Conservation (phyloP, 495 filamentous ascomycete genomes). For the Xylaria venustula region DNA sequence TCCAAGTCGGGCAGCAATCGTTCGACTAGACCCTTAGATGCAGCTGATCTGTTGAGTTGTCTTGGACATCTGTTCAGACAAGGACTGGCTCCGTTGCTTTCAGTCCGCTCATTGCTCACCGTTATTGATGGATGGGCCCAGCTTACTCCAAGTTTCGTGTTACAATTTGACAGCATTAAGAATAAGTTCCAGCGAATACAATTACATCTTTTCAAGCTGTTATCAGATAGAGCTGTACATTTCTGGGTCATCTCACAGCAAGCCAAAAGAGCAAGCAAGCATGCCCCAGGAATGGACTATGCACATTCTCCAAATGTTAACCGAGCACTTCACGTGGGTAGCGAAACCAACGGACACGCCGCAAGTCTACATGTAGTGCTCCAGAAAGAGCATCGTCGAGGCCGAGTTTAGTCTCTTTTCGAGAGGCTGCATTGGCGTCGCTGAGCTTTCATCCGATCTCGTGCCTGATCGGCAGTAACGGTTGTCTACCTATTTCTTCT, state of each 20-base stretch:
- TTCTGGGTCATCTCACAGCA: slow-evolving; percentile 1
- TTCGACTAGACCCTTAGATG: background rate
- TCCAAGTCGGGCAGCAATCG: background rate
- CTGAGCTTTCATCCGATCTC: background rate
- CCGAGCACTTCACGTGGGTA: slow-evolving; percentile 3
- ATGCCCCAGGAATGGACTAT: background rate
- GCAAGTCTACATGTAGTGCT: background rate
- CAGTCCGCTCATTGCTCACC: background rate
- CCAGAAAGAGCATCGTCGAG: background rate
- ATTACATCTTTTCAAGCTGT: background rate
- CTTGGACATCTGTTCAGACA: background rate
- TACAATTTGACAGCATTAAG: no score
- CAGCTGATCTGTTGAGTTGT: background rate
- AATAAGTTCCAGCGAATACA: background rate
- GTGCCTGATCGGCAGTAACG: slow-evolving; percentile 14
- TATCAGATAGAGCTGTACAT: slow-evolving; percentile 3
- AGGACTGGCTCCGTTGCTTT: background rate
- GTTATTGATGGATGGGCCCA: background rate
- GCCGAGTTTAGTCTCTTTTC: background rate
- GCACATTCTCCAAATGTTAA: slow-evolving; percentile 1
- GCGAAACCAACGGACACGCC: background rate
- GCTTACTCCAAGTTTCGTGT: background rate
- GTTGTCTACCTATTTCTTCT: background rate
- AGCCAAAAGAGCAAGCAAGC: background rate
- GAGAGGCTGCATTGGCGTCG: background rate